A percentile compares a stretch with the other conserved stretches of the same genome.
Evolutionary conservation across 768 basidiomycete genomes (phyloP).

Genomic region (Phanerochaete sordida): DNA sequence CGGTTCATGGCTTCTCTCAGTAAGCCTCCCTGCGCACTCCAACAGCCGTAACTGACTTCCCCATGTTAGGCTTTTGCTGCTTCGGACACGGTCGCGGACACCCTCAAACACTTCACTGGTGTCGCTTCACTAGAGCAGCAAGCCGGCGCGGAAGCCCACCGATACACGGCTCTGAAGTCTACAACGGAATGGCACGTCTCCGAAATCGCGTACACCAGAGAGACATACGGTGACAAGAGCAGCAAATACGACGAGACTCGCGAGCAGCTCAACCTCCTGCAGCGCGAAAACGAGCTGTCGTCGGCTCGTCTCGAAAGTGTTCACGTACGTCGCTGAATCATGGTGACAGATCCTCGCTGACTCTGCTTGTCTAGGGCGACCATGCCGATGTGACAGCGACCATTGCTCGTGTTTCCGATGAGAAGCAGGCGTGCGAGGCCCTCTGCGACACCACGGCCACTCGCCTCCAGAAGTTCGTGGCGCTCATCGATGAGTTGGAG

Average conservation of each 20-base stretch:
- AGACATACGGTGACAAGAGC: neutral
- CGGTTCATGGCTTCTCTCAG: neutral
- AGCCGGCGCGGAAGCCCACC: neutral
- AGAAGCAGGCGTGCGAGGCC: neutral
- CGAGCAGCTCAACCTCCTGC: neutral
- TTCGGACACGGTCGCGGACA: neutral
- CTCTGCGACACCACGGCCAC: neutral
- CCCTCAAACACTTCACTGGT: neutral
- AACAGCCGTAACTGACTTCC: neutral
- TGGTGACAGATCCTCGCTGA: no score
- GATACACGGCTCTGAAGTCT: neutral
- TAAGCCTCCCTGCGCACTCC: neutral
- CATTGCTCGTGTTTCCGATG: neutral
- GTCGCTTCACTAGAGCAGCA: neutral
- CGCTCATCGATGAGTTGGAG: neutral
- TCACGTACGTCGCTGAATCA: no score
- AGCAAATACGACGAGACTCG: neutral
- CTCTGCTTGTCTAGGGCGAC: neutral
- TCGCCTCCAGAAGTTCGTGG: neutral
- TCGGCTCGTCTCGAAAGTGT: neutral
- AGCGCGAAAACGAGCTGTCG: neutral
- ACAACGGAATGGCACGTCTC: neutral
- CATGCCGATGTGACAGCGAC: neutral
- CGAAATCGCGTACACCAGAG: neutral
- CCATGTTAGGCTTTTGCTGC: neutral